Evolutionary conservation across 495 filamentous ascomycete genomes (phyloP), one percentile per base, ranked within the genome.

Genomic region (Podospora pseudocomata): DNA sequence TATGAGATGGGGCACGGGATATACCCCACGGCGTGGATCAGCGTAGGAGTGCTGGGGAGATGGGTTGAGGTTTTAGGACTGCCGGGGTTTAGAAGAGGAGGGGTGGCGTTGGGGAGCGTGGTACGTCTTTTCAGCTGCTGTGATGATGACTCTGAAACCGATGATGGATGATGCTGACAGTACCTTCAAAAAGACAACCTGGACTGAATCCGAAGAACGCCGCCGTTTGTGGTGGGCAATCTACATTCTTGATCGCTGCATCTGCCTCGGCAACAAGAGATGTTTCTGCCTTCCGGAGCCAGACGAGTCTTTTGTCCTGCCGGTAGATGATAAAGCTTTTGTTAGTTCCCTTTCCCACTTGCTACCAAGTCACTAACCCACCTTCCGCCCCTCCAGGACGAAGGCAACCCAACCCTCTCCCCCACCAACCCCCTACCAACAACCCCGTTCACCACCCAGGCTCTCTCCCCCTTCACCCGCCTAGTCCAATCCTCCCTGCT

Each of bases 121-220:
- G 78, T 80, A 65, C 67, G 72, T 73, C 23, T 20, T 62, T 18
- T 44, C 15, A 66, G 11, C 49, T 68, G 19, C 23, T 23, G 28
- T 19, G 57, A 39, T 39, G 34, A 6, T 39, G 34, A 39, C 6
- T 6, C 1, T 3, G 39, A 19, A 53, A 32, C 7, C 23, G 23
- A 23, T 1, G 23, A 34, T 6, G 3, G 11, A 60, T 5, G 5
- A 60, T 65, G 65, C 44, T 66, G 4, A 26, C 15, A 23, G 23
- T 23, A 23, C 23, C 23, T 23, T 23, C 23, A 13, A 49, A 15
- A 60, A 79, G 74, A 69, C 65, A 6, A 83, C 81, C 0, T 84
- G 82, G 83, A 80, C 77, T 0, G 84, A 86, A 66, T 71, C 75
- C 9, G 84, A 87, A 68, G 84, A 87, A 69, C 70, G 82, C 9